Percentiles rank a stretch among this genome's conserved stretches.
phyloP scores from a whole-genome alignment of 768 basidiomycete genomes.

The Trametes coccinea region DNA sequence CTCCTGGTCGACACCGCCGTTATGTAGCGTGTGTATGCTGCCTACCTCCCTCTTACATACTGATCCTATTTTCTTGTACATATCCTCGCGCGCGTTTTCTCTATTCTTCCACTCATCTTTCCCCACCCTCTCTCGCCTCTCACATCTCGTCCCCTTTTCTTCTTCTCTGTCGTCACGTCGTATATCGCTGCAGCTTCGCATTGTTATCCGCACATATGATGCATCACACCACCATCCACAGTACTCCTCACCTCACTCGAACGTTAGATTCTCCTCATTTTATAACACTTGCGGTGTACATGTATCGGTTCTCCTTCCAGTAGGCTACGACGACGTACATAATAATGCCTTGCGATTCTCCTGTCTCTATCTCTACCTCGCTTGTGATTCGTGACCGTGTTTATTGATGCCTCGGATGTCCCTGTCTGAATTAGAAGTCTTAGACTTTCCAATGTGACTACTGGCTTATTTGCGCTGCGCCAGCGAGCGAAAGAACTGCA shows the following conservation, averaged over 20 bases:
- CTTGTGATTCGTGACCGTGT: background rate
- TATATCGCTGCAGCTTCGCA: constrained; percentile 1
- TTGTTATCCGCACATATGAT: constrained; percentile 13
- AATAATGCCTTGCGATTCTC: background rate
- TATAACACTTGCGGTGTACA: constrained; percentile 12
- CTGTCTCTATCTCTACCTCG: background rate
- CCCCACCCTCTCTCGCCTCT: background rate
- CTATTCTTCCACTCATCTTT: background rate
- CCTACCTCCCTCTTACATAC: background rate
- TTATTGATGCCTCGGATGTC: constrained; percentile 1
- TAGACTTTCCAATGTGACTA: background rate
- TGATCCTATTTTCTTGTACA: constrained; percentile 4
- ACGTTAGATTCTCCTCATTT: constrained; percentile 13
- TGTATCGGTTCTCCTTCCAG: constrained; percentile 6
- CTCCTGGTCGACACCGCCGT: background rate
- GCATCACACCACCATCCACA: background rate
- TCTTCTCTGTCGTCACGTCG: background rate
- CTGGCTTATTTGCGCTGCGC: too few species aligned
- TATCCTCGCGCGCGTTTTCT: background rate
- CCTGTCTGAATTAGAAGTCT: background rate
- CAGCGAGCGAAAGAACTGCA: too few species aligned
- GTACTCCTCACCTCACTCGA: background rate
- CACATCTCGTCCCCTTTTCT: background rate
- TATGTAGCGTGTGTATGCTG: background rate
- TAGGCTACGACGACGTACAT: constrained; percentile 19